phyloP scores from a whole-genome alignment of 2,329 filamentous ascomycete genomes.

The Dendryphion nanum region DNA sequence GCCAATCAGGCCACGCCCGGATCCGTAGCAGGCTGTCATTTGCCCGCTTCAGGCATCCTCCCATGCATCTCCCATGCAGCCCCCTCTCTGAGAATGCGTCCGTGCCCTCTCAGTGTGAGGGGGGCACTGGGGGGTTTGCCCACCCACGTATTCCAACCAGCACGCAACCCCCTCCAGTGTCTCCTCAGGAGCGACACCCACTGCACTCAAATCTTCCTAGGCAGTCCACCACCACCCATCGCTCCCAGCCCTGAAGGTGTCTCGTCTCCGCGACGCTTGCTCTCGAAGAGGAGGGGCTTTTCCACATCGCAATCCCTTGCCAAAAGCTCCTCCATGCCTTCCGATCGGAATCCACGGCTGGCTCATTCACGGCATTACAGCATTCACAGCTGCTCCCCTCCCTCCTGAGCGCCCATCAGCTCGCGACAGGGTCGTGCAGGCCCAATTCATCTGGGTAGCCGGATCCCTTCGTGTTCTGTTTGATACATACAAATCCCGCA shows the following conservation, averaged over 20 bases:
- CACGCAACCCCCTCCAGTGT: neutral
- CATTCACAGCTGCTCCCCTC: neutral
- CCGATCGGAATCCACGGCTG: neutral
- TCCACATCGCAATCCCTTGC: neutral
- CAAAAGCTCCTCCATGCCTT: neutral
- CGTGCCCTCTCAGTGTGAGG: neutral
- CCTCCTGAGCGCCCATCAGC: conserved; percentile 5
- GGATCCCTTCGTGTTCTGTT: conserved; percentile 6
- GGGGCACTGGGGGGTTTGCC: neutral
- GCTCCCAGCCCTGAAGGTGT: too few species aligned
- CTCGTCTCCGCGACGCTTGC: neutral
- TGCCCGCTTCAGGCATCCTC: neutral
- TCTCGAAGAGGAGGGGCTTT: neutral
- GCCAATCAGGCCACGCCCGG: neutral
- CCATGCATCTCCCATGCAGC: neutral
- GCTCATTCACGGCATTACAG: neutral
- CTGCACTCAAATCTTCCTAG: neutral
- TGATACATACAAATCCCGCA: too few species aligned
- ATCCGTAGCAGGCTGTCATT: neutral
- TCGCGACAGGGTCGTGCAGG: conserved; percentile 7
- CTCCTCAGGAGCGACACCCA: neutral
- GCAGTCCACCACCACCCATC: too few species aligned
- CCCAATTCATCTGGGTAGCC: conserved; percentile 17
- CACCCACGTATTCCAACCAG: neutral
- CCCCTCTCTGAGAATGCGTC: neutral